Base-by-base conservation (phyloP, 257 asterid genomes). In the Ocimum tenuiflorum region DNA sequence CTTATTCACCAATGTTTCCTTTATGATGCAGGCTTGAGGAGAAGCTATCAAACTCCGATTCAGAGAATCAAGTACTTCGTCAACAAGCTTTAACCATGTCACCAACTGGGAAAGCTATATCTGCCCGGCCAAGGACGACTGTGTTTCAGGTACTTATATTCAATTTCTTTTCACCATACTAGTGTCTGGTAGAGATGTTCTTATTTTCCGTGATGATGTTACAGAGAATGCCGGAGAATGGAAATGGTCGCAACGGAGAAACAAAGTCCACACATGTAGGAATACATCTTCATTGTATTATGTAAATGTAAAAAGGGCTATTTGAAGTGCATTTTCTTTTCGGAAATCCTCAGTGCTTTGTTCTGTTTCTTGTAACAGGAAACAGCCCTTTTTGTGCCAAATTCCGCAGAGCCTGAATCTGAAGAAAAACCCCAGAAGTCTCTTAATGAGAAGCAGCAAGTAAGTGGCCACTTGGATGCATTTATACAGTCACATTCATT, bases 41-140 rank as follows among this genome's bases (percentile, higher is more conserved):
- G 83, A 90, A 90, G 83, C 86, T 90, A 48, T 85, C 91, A 11
- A 94, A 94, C 73, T 77, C 73, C 45, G 99, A 94, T 72, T 94
- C 99, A 4, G 99, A 94, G 79, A 94, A 90, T 78, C 99, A 94
- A 88, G 92, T 94, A 51, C 91, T 94, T 68, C 96, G 99, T 75
- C 97, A 94, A 74, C 97, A 88, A 81, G 95, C 99, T 68, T 77
- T 94, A 73, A 81, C 91, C 60, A 83, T 94, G 96, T 94, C 99
- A 59, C 97, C 99, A 8, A 90, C 95, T 22, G 96, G 95, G 68
- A 89, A 81, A 78, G 50, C 92, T 69, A 43, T 85, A 65, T 79
- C 99, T 80, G 77, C 92, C 62, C 82, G 96, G 48, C 84, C 92
- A 22, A 94, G 86, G 82, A 88, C 63, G 17, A 81, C 92, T 70